A percentile compares a stretch with the other conserved stretches of the same genome.
phyloP scores from a whole-genome alignment of 805 yeast genomes.

The Saccharomycopsis javanensis region DNA sequence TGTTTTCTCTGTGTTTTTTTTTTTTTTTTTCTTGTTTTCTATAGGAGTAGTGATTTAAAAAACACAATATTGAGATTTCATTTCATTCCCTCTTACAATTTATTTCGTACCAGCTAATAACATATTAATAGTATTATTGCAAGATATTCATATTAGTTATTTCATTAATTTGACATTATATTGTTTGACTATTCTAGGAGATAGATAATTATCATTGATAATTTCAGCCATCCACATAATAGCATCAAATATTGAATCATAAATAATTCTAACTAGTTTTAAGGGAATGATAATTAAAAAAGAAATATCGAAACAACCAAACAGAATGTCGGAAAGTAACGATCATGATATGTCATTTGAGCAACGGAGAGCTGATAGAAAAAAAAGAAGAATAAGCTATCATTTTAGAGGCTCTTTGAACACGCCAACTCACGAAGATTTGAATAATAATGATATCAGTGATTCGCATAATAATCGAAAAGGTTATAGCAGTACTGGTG shows the following conservation, averaged over 20 bases:
- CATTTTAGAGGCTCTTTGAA: not conserved
- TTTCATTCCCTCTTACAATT: not conserved
- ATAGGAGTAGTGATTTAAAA: not conserved
- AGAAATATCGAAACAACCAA: not conserved
- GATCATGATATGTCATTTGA: not conserved
- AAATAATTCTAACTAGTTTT: no score
- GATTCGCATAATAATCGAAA: not conserved
- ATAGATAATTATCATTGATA: not conserved
- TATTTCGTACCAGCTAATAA: no score
- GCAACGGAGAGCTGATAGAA: not conserved
- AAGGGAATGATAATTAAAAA: not conserved
- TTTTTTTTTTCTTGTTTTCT: not conserved
- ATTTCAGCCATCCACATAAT: not conserved
- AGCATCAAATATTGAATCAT: not conserved
- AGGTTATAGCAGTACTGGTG: not conserved
- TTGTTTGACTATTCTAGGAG: no score
- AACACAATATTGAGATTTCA: not conserved
- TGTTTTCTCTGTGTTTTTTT: not conserved
- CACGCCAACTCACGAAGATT: not conserved
- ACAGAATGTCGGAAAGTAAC: not conserved
- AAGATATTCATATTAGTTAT: no score
- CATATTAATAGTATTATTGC: no score
- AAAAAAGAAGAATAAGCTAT: not conserved
- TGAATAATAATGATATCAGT: not conserved
- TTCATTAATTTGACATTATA: no score